Conservation (phyloP, 148 eudicot genomes). For the Vaccinium corymbosum region DNA sequence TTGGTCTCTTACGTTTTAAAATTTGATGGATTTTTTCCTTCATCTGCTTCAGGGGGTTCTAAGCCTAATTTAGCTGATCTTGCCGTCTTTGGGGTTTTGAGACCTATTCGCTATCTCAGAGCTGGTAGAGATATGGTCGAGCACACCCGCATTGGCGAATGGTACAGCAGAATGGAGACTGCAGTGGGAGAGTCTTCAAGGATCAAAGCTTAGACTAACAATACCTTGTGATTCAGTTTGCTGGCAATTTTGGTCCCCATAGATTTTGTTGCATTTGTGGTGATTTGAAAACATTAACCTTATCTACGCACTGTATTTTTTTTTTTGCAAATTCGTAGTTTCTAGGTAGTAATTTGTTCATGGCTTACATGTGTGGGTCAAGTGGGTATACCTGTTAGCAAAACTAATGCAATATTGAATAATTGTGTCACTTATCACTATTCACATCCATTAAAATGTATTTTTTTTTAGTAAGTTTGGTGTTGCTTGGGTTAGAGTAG, state of each 20-base stretch:
- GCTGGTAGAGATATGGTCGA: conserved; percentile 84
- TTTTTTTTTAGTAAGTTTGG: not conserved
- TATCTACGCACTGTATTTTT: not conserved
- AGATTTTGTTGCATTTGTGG: not conserved
- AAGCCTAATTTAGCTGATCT: conserved; percentile 80
- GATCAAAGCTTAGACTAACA: conserved; percentile 28
- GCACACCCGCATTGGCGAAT: conserved; percentile 67
- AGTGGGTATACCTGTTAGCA: not conserved
- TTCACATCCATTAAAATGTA: not conserved
- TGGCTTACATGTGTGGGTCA: not conserved
- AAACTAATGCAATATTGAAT: not conserved
- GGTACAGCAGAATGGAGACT: conserved; percentile 79
- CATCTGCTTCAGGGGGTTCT: conserved; percentile 43
- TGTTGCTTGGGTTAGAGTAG: not conserved
- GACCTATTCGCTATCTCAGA: conserved; percentile 69
- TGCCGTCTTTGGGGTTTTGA: conserved; percentile 74
- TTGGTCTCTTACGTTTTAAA: not conserved
- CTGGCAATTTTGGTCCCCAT: not conserved
- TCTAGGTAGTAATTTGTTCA: not conserved
- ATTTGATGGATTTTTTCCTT: not conserved
- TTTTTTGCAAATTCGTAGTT: not conserved
- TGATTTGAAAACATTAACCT: not conserved
- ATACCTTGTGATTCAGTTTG: not conserved
- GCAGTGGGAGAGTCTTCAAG: conserved; percentile 59
- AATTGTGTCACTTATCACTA: not conserved